Percentiles rank a stretch among this genome's conserved stretches.
phyloP scores from a whole-genome alignment of 108 stramenopile species.

The Fistulifera pelliculosa region DNA sequence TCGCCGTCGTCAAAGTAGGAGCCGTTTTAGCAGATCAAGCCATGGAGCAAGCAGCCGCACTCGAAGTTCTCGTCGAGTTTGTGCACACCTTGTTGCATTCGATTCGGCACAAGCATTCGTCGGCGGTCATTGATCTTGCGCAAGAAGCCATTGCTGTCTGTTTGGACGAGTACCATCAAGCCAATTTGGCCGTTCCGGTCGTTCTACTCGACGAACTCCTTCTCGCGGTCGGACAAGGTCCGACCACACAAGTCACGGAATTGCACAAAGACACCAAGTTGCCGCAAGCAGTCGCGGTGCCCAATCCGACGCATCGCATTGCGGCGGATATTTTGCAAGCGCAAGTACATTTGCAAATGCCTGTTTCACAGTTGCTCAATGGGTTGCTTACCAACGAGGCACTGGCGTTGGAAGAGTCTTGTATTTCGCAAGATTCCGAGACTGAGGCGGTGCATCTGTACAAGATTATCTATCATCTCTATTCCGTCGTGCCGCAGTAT shows the following conservation, averaged over 20 bases:
- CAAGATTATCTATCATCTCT: slow-evolving; percentile 58
- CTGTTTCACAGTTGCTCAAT: slow-evolving; percentile 60
- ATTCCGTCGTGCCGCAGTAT: slow-evolving; percentile 53
- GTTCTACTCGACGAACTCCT: slow-evolving; percentile 67
- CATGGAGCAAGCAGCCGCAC: slow-evolving; percentile 17
- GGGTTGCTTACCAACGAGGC: slow-evolving; percentile 61
- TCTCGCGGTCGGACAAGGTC: slow-evolving; percentile 52
- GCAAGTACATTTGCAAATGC: slow-evolving; percentile 23
- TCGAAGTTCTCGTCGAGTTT: slow-evolving; percentile 52
- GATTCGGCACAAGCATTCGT: slow-evolving; percentile 56
- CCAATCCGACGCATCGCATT: background rate
- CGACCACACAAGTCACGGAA: slow-evolving; percentile 42
- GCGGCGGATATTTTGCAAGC: background rate
- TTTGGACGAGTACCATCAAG: slow-evolving; percentile 66
- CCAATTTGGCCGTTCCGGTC: slow-evolving; percentile 35
- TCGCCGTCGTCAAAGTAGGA: slow-evolving; percentile 72
- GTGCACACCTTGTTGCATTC: slow-evolving; percentile 46
- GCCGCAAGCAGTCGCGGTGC: background rate
- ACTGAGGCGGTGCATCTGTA: slow-evolving; percentile 34
- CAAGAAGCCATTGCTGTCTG: slow-evolving; percentile 49
- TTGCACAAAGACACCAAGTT: slow-evolving; percentile 2
- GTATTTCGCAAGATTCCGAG: slow-evolving; percentile 22
- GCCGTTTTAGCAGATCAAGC: slow-evolving; percentile 47
- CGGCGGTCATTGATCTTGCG: slow-evolving; percentile 39
- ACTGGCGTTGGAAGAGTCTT: slow-evolving; percentile 29